Conservation (phyloP, 805 yeast species). For the Nakazawaea wyomingensis region DNA sequence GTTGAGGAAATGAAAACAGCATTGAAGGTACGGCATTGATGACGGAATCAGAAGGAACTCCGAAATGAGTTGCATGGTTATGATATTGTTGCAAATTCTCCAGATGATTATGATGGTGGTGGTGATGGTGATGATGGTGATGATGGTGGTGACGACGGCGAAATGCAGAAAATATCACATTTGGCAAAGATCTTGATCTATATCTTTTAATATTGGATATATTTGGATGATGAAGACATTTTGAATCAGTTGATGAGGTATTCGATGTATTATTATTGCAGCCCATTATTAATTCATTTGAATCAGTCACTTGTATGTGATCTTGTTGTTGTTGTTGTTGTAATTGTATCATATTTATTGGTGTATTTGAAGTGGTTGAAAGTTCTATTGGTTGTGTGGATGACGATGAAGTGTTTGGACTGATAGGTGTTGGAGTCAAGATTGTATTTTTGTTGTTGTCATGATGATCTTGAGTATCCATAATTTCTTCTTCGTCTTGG, state of each 20-base stretch:
- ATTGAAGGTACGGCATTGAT: slow-evolving; percentile 12
- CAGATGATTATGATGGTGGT: neutral
- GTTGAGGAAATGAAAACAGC: slow-evolving; percentile 11
- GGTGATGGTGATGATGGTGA: slow-evolving; percentile 5
- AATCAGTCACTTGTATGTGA: no score
- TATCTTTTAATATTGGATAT: slow-evolving; percentile 5
- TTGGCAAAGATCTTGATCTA: slow-evolving; percentile 13
- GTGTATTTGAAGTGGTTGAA: slow-evolving; percentile 8
- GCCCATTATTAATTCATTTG: no score
- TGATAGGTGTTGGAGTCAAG: slow-evolving; percentile 3
- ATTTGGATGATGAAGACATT: slow-evolving; percentile 3
- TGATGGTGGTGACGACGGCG: slow-evolving; percentile 9
- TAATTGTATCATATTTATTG: neutral
- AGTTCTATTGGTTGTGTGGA: neutral
- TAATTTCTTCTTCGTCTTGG: neutral
- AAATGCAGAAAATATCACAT: slow-evolving; percentile 9
- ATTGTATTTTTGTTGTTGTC: neutral
- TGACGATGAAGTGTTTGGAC: neutral
- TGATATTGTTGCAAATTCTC: neutral
- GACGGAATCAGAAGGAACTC: slow-evolving; percentile 1
- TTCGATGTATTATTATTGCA: no score
- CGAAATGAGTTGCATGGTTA: slow-evolving; percentile 1
- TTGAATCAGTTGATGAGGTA: neutral
- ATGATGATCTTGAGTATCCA: neutral
- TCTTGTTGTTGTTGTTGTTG: neutral